Conservation (phyloP, 352 stramenopile genomes). For the Phytopythium delawarense region DNA sequence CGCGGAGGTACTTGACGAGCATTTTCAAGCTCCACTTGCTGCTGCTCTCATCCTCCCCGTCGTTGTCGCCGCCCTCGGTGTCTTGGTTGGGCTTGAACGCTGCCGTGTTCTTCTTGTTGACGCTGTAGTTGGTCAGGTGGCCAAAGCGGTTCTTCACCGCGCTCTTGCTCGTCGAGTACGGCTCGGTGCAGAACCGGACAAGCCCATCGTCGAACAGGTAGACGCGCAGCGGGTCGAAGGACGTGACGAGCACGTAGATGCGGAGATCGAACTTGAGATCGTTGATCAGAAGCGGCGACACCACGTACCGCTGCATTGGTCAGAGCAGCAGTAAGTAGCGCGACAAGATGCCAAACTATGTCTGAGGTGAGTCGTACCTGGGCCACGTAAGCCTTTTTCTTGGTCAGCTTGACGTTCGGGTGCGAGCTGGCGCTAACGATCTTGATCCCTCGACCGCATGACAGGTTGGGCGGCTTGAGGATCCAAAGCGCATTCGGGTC, state of each 20-base stretch:
- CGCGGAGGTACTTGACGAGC: slow-evolving; percentile 42
- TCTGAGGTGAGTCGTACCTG: slow-evolving; percentile 24
- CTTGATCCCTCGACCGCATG: slow-evolving; percentile 74
- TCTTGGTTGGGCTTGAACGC: slow-evolving; percentile 74
- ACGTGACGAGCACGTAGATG: slow-evolving; percentile 89
- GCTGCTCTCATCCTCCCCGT: slow-evolving; percentile 21
- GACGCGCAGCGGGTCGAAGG: slow-evolving; percentile 76
- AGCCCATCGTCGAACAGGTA: slow-evolving; percentile 87
- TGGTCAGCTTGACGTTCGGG: slow-evolving; percentile 42
- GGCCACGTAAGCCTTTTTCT: slow-evolving; percentile 69
- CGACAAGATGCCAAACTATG: background rate
- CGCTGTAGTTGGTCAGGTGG: slow-evolving; percentile 92
- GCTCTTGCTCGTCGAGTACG: slow-evolving; percentile 60
- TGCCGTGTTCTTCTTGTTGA: slow-evolving; percentile 88
- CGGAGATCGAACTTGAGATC: slow-evolving; percentile 90
- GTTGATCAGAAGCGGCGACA: slow-evolving; percentile 82
- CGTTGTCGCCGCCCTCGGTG: slow-evolving; percentile 25
- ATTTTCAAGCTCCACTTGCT: slow-evolving; percentile 85
- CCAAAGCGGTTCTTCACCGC: slow-evolving; percentile 79
- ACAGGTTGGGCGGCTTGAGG: slow-evolving; percentile 75
- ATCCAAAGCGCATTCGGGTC: slow-evolving; percentile 65
- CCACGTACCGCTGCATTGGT: slow-evolving; percentile 66
- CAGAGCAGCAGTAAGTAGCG: background rate
- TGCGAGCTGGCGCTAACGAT: slow-evolving; percentile 43
- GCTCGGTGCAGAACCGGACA: slow-evolving; percentile 84